Evolutionary conservation across 331 rosid genomes (phyloP).

Genomic region (Rosa hybrid): DNA sequence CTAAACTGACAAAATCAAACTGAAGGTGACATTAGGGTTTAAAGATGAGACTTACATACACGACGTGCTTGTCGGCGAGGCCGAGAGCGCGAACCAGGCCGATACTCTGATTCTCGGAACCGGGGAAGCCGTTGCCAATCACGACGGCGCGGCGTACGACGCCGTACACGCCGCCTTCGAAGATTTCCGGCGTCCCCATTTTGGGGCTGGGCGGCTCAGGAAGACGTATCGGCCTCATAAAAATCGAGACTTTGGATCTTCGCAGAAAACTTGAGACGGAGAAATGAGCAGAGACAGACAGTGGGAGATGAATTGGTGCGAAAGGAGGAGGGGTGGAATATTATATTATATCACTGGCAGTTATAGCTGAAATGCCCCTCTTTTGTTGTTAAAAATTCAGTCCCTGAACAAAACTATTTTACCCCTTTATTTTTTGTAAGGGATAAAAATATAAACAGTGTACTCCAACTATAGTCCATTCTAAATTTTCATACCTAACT

Average conservation of each 20-base stretch:
- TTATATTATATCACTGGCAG: not conserved
- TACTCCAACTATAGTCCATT: too few relatives aligned
- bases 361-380: not conserved
- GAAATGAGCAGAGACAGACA: not conserved
- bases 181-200: conserved; percentile 53
- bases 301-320: not conserved
- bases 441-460: too few relatives aligned
- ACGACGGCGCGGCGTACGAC: conserved; percentile 80
- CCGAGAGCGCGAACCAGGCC: conserved; percentile 95
- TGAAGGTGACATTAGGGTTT: not conserved
- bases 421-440: too few relatives aligned
- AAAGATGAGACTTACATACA: conserved; percentile 50
- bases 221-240: conserved; percentile 76
- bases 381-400: not conserved
- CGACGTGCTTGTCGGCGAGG: conserved; percentile 60
- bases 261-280: not conserved
- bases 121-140: conserved; percentile 74
- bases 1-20: not conserved
- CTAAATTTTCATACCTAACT: too few relatives aligned
- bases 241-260: conserved; percentile 5
- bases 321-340: not conserved
- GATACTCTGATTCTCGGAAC: conserved; percentile 83
- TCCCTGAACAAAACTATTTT: too few relatives aligned
- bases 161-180: conserved; percentile 80
- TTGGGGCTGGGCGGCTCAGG: conserved; percentile 87